Conservation (phyloP, 257 asterid genomes). For the Fraxinus quadrangulata region DNA sequence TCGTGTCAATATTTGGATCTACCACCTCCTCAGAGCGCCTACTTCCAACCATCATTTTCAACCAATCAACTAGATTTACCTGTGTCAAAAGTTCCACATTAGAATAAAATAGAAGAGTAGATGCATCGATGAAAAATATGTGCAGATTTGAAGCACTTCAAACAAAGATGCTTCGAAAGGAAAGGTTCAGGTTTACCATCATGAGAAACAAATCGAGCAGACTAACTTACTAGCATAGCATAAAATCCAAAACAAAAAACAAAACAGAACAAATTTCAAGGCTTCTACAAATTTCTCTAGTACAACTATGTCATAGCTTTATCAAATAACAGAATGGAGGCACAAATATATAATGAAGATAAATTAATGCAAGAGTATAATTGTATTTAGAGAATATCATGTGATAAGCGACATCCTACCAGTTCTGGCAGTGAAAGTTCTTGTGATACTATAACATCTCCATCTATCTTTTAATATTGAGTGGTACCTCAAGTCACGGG, state of each 20-base stretch:
- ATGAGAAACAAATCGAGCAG: background rate
- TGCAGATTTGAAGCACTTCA: background rate
- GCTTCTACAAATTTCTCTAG: background rate
- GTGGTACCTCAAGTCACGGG: background rate
- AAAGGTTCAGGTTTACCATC: background rate
- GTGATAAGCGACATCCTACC: background rate
- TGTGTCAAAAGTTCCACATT: background rate
- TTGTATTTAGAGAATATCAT: background rate
- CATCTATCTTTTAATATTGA: background rate
- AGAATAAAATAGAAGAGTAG: background rate
- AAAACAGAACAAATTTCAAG: background rate
- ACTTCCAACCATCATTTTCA: constrained; percentile 22
- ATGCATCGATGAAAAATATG: background rate
- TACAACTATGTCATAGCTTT: background rate
- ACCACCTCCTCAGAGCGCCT: constrained; percentile 24
- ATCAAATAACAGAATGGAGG: background rate
- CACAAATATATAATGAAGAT: background rate
- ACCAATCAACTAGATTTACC: constrained; percentile 18
- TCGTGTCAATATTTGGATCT: constrained; percentile 10
- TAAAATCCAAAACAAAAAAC: background rate
- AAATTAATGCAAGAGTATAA: background rate
- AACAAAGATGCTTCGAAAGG: background rate
- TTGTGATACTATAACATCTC: background rate
- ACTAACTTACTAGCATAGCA: background rate
- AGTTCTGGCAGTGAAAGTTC: background rate